phyloP scores from a whole-genome alignment of 2,329 filamentous ascomycete genomes.

The Pseudogymnoascus sp. region DNA sequence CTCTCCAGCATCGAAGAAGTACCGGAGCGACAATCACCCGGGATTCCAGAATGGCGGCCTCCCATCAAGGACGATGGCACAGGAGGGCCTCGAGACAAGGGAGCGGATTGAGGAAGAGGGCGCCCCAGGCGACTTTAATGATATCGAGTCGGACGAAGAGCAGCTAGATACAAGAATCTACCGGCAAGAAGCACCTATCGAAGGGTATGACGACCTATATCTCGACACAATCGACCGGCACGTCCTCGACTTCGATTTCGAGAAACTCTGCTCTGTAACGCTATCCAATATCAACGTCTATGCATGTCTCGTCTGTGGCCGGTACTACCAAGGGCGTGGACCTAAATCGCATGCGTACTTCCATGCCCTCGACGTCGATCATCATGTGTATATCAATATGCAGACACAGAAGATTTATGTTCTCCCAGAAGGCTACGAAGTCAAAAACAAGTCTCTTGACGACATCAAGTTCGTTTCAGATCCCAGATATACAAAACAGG shows the following conservation, averaged over 20 bases:
- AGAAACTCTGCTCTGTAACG: conserved; percentile 94
- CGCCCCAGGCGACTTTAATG: conserved; percentile 24
- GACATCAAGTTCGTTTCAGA: conserved; percentile 98
- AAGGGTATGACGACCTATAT: conserved; percentile 91
- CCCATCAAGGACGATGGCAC: conserved; percentile 24
- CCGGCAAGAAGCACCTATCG: conserved; percentile 70
- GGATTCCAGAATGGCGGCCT: conserved; percentile 23
- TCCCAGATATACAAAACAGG: conserved; percentile 71
- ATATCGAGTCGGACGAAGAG: conserved; percentile 30
- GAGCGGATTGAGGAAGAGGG: conserved; percentile 21
- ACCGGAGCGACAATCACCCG: conserved; percentile 36
- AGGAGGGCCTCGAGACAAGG: conserved; percentile 12
- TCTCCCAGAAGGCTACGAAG: conserved; percentile 93
- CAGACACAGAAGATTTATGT: conserved; percentile 86
- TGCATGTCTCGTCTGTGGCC: conserved; percentile 94
- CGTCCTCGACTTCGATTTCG: conserved; percentile 95
- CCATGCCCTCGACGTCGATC: conserved; percentile 87
- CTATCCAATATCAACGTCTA: conserved; percentile 99
- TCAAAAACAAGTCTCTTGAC: conserved; percentile 86
- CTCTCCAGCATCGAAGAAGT: conserved; percentile 54
- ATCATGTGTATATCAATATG: conserved; percentile 99
- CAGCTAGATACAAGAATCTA: conserved; percentile 28
- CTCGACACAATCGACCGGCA: conserved; percentile 93
- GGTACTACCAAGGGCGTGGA: conserved; percentile 91
- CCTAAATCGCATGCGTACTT: conserved; percentile 96